Conservation (phyloP, 305 asterid genomes). For the Ilex paraguariensis region DNA sequence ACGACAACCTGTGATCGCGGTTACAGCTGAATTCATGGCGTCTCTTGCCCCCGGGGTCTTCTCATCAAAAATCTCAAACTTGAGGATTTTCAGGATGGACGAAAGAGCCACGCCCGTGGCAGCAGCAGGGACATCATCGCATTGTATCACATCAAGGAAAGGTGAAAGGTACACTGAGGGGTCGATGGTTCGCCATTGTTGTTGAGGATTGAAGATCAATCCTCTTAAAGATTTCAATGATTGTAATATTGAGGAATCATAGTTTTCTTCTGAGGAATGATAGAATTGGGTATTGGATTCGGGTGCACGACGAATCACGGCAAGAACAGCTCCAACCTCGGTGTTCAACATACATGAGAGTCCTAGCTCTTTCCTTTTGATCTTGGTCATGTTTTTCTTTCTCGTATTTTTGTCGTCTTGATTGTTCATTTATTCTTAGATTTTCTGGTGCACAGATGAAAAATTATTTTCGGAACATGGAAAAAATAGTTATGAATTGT, state of each 20-base stretch:
- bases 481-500: conserved; percentile 9
- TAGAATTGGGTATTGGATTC: conserved; percentile 43
- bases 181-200: conserved; percentile 68
- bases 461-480: neutral
- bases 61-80: conserved; percentile 59
- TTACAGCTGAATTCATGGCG: conserved; percentile 44
- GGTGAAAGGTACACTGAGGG: conserved; percentile 69
- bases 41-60: conserved; percentile 59
- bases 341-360: conserved; percentile 90
- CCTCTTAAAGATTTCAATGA: conserved; percentile 65
- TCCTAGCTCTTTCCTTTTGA: conserved; percentile 62
- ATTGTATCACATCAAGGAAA: conserved; percentile 75
- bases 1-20: conserved; percentile 67
- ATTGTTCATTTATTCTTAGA: conserved; percentile 23
- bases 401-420: conserved; percentile 31
- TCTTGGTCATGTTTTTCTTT: conserved; percentile 20
- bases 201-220: conserved; percentile 68
- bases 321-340: conserved; percentile 85
- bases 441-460: neutral
- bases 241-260: conserved; percentile 48
- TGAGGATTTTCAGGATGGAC: conserved; percentile 66
- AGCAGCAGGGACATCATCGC: conserved; percentile 71
- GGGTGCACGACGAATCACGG: conserved; percentile 66
- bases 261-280: conserved; percentile 50
- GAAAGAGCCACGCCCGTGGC: conserved; percentile 82